Evolutionary conservation across 257 asterid genomes (phyloP).

Genomic region (Capsicum chinense): DNA sequence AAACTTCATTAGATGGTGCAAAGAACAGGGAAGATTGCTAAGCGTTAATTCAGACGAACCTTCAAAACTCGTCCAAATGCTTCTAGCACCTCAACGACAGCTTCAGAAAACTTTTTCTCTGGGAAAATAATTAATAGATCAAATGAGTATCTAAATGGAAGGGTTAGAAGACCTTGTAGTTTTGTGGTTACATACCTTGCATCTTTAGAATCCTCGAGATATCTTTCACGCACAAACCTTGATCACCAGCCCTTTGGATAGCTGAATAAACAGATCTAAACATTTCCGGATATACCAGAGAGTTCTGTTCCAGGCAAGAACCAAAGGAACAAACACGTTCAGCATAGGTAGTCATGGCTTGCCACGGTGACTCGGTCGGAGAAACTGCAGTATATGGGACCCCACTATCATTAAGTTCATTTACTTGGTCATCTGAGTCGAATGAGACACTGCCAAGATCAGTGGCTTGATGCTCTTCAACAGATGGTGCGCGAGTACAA

Average conservation of each 20-base stretch:
- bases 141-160: slow-evolving; percentile 34
- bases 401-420: slow-evolving; percentile 47
- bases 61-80: slow-evolving; percentile 76
- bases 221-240: slow-evolving; percentile 82
- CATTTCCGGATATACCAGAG: slow-evolving; percentile 51
- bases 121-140: slow-evolving; percentile 34
- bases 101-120: slow-evolving; percentile 65
- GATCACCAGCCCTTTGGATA: slow-evolving; percentile 90
- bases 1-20: slow-evolving; percentile 8
- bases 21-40: slow-evolving; percentile 9
- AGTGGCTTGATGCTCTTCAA: slow-evolving; percentile 33
- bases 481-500: slow-evolving; percentile 32
- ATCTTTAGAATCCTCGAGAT: slow-evolving; percentile 54
- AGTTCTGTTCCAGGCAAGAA: slow-evolving; percentile 44
- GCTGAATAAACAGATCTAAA: slow-evolving; percentile 74
- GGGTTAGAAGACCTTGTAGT: slow-evolving; percentile 31
- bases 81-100: slow-evolving; percentile 75
- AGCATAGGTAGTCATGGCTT: slow-evolving; percentile 72
- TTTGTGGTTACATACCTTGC: slow-evolving; percentile 50
- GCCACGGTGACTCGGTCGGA: slow-evolving; percentile 70
- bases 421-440: slow-evolving; percentile 42
- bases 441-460: slow-evolving; percentile 36
- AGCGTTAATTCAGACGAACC: slow-evolving; percentile 51
- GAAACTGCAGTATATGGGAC: slow-evolving; percentile 39
- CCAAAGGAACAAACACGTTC: slow-evolving; percentile 53